These are phyloP conservation scores for Gracilaria gracilis DNA, from an alignment of 23 red algal genomes.

Conservation along the genomic window DNA sequence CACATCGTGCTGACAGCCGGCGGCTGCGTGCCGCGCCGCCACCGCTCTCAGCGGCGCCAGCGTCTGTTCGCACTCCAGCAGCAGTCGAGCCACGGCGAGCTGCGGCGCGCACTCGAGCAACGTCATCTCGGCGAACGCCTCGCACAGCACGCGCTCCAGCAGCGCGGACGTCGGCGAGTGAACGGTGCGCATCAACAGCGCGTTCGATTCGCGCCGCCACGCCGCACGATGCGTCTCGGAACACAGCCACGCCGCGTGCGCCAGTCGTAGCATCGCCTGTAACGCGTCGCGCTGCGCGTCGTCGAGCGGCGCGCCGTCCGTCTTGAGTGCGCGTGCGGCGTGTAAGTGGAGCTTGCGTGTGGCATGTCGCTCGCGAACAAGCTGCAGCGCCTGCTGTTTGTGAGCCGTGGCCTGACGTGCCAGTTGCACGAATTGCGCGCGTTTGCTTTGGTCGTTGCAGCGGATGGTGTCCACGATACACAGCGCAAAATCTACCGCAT, in stretches of 20 bases:
- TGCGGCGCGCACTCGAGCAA: constrained; percentile 7
- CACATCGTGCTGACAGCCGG: too few species aligned
- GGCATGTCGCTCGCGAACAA: constrained; percentile 15
- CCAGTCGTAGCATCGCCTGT: constrained; percentile 40
- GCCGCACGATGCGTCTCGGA: constrained; percentile 40
- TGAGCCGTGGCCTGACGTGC: neutral
- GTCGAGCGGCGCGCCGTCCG: too few species aligned
- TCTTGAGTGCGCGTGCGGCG: too few species aligned
- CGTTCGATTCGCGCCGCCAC: constrained; percentile 22
- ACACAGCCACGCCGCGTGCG: constrained; percentile 43
- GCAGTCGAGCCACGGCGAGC: neutral
- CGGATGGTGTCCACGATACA: constrained; percentile 32
- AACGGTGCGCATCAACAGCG: neutral
- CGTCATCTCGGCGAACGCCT: constrained; percentile 37
- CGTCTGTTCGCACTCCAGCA: constrained; percentile 28
- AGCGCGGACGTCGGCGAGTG: constrained; percentile 18
- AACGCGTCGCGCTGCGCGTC: neutral
- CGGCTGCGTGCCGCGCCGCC: too few species aligned
- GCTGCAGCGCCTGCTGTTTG: neutral
- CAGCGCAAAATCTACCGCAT: neutral
- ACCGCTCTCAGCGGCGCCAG: neutral
- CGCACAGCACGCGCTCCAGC: constrained; percentile 31
- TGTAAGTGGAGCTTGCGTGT: neutral
- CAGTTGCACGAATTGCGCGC: constrained; percentile 1
- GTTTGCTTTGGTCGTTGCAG: neutral